Conservation (phyloP, 2,329 filamentous ascomycete genomes). For the Fusarium sp. region DNA sequence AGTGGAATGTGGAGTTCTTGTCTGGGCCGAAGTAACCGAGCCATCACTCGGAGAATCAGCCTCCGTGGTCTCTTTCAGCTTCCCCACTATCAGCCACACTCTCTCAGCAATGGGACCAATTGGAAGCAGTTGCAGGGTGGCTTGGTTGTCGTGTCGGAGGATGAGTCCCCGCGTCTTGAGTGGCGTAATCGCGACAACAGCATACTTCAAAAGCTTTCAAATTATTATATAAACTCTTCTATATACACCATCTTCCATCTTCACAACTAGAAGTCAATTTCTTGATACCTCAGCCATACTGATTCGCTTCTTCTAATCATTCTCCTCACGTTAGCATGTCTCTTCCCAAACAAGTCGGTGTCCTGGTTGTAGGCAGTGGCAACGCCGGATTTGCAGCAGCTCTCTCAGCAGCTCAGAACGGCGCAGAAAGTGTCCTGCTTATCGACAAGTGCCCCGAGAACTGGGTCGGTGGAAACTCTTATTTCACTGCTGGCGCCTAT, state of each 20-base stretch:
- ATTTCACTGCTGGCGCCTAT: constrained; percentile 22
- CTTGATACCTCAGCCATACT: too few relatives aligned
- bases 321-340: not conserved
- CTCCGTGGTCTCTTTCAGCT: accelerated
- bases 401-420: constrained; percentile 12
- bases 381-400: constrained; percentile 21
- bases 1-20: not conserved
- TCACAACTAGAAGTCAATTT: accelerated
- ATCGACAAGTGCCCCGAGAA: constrained; percentile 19
- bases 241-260: not conserved
- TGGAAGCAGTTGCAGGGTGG: not conserved
- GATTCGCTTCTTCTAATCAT: too few relatives aligned
- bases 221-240: not conserved
- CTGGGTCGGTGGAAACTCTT: constrained; percentile 18
- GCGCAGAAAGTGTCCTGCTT: not conserved
- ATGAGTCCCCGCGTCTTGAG: not conserved
- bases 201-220: not conserved
- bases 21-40: not conserved
- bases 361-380: constrained; percentile 19
- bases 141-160: not conserved
- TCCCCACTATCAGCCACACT: not conserved
- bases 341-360: not conserved
- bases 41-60: not conserved
- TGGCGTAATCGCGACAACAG: not conserved
- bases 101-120: not conserved